Base-by-base conservation (phyloP, 768 basidiomycete genomes). In the Chalciporus piperatus region DNA sequence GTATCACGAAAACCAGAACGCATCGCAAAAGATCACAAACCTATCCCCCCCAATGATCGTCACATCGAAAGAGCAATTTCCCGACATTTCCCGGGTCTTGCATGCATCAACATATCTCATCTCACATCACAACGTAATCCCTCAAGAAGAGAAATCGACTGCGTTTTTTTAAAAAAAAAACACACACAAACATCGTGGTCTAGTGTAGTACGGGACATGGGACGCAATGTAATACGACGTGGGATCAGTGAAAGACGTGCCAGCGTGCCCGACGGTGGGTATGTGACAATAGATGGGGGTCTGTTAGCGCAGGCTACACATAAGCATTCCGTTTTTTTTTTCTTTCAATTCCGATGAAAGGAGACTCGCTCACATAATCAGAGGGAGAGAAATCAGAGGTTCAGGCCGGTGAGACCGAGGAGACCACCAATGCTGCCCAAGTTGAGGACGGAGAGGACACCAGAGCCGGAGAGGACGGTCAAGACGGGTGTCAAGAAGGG, bases 371-470 rank as follows among this genome's bases (percentile, higher is more conserved):
- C 22, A 52, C 51, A 50, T 55, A 7, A 30, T 30, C 28, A 30
- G 28, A 7, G 28, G 11, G 6, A 30, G 28, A 8, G 28, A 30
- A 48, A 38, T 55, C 41, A 65, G 25, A 45, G 4, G 13, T 16
- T 25, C 48, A 70, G 41, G 40, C 54, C 58, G 47, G 28, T 30
- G 28, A 30, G 8, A 30, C 28, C 28, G 11, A 72, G 55, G 51
- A 70, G 22, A 50, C 47, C 49, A 42, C 60, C 43, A 50, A 72
- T 35, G 25, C 48, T 41, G 20, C 41, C 44, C 35, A 65, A 47
- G 41, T 56, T 51, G 43, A 73, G 64, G 16, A 40, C 44, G 35
- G 54, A 12, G 44, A 72, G 50, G 47, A 69, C 47, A 30, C 28
- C 28, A 30, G 28, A 8, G 28, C 28, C 28, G 28, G 7, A 8